phyloP scores from a whole-genome alignment of 495 filamentous ascomycete species.

The Aspergillus egyptiacus region DNA sequence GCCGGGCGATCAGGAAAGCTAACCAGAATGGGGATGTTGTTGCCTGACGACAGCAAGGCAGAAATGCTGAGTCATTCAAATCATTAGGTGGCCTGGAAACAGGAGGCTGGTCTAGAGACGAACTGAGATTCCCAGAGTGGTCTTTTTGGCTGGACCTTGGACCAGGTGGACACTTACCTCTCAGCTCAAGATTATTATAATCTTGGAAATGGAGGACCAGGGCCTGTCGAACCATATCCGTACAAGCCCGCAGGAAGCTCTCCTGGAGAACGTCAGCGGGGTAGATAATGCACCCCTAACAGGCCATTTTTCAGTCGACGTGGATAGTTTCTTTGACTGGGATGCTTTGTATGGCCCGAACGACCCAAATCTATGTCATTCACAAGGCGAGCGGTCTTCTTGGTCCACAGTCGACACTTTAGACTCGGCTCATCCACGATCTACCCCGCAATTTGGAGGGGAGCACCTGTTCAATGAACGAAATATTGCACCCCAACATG shows the following conservation, averaged over 20 bases:
- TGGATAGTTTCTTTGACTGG: slow-evolving; percentile 12
- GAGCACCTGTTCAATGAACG: background rate
- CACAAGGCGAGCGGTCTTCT: background rate
- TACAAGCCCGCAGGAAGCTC: background rate
- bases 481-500: background rate
- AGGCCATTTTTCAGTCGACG: background rate
- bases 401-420: background rate
- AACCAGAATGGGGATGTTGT: no score
- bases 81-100: background rate
- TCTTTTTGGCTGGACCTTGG: no score
- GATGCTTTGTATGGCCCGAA: slow-evolving; percentile 5
- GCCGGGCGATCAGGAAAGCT: no score
- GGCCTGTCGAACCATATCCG: background rate
- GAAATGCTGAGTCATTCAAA: slow-evolving; percentile 1
- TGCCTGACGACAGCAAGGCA: slow-evolving; percentile 1
- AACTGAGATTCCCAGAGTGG: no score
- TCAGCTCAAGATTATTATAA: no score
- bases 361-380: background rate
- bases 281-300: background rate
- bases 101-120: no score
- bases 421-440: background rate
- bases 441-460: background rate
- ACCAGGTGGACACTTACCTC: no score
- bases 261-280: background rate
- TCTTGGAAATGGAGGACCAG: background rate